A percentile compares a stretch with the other conserved stretches of the same genome.
These are phyloP conservation scores for Hypoxylon sp. DNA, from an alignment of 2,329 filamentous ascomycete genomes.

Conservation along the genomic window DNA sequence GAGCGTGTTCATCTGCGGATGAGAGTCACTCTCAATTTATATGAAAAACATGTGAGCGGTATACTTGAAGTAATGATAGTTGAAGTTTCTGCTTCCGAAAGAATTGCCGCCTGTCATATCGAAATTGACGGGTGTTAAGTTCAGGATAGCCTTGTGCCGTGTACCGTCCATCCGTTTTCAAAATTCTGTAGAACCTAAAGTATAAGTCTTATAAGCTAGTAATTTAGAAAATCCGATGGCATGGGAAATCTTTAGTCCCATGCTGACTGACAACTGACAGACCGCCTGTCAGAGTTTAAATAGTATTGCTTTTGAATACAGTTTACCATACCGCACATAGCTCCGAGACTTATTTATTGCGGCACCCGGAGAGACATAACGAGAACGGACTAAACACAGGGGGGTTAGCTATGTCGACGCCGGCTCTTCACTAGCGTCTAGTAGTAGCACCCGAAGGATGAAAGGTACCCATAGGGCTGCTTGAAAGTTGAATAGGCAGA, in stretches of 20 bases:
- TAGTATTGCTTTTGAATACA: background rate
- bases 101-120: constrained; percentile 3
- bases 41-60: constrained; percentile 11
- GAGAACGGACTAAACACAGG: background rate
- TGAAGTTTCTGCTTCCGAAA: background rate
- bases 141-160: constrained; percentile 2
- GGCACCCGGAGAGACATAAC: background rate
- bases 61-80: constrained; percentile 4
- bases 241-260: background rate
- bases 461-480: constrained; percentile 4
- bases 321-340: background rate
- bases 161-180: constrained; percentile 25
- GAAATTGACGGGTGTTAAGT: background rate
- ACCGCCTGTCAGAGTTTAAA: background rate
- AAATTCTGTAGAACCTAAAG: background rate
- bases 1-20: background rate
- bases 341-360: background rate
- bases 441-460: constrained; percentile 3
- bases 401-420: background rate
- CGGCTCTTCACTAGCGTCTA: background rate
- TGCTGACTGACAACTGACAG: background rate
- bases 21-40: background rate
- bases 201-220: background rate
- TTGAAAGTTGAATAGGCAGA: constrained; percentile 11
- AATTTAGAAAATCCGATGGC: background rate